Conservation (phyloP, 257 asterid species). For the Gentiana straminea region DNA sequence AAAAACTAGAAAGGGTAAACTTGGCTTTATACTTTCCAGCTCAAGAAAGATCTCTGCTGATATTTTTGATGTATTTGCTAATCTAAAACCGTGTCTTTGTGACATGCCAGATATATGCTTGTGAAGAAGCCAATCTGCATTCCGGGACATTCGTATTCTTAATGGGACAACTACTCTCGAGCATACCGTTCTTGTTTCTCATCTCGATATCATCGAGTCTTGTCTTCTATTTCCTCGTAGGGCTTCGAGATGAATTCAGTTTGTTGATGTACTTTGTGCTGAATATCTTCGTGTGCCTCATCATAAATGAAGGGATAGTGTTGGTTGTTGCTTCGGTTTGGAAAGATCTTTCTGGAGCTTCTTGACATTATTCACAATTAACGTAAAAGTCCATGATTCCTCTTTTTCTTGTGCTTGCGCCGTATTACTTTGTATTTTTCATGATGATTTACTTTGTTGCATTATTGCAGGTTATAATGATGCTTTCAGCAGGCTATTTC, state of each 20-base stretch:
- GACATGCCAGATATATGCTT: slow-evolving; percentile 45
- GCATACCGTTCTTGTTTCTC: slow-evolving; percentile 88
- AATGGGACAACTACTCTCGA: slow-evolving; percentile 75
- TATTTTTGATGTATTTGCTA: background rate
- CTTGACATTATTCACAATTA: slow-evolving; percentile 47
- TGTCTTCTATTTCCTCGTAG: slow-evolving; percentile 83
- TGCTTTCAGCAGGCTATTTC: slow-evolving; percentile 92
- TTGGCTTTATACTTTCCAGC: background rate
- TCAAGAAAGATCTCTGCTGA: too few species aligned
- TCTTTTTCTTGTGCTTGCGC: background rate
- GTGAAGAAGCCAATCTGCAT: slow-evolving; percentile 84
- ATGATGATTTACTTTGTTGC: background rate
- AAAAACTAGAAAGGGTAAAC: background rate
- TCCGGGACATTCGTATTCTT: slow-evolving; percentile 80
- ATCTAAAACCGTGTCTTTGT: background rate
- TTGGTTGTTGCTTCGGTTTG: slow-evolving; percentile 56
- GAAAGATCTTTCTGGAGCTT: slow-evolving; percentile 70
- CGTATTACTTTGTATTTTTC: too few species aligned
- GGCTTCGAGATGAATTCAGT: slow-evolving; percentile 78
- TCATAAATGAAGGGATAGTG: slow-evolving; percentile 84
- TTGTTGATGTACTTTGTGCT: slow-evolving; percentile 71
- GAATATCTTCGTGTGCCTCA: slow-evolving; percentile 77
- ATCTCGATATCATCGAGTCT: slow-evolving; percentile 86
- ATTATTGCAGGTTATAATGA: slow-evolving; percentile 63
- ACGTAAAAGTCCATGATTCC: slow-evolving; percentile 31